Evolutionary conservation across 2,329 filamentous ascomycete species (phyloP), one percentile per base, ranked within the genome.

Genomic region (Dendryphion nanum): DNA sequence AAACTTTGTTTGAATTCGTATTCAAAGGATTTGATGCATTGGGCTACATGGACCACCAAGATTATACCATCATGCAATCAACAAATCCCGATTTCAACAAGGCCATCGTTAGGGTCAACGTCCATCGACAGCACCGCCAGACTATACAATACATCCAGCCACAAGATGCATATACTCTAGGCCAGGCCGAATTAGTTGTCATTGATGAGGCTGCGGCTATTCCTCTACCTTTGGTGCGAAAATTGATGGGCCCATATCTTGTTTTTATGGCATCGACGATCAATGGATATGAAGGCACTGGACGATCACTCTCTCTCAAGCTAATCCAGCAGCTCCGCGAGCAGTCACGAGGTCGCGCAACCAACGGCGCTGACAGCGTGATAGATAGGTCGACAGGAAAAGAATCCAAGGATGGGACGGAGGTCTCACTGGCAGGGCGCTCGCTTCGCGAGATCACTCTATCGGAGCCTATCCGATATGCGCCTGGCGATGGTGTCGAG

Each of bases 221-320:
- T 46, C 93, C 94, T 10, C 70, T 98, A 8, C 93, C 93, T 1
- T 73, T 97, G 3, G 93, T 98, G 6, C 79, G 85, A 53, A 96
- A 96, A 69, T 76, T 98, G 28, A 90, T 98, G 81, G 93, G 93
- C 0, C 91, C 91, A 12, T 98, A 98, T 66, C 75, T 98, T 24
- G 89, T 97, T 6, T 98, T 98, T 69, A 97, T 98, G 93, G 89
- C 94, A 1, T 98, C 93, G 1, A 98, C 93, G 2, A 96, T 98
- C 71, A 97, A 97, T 61, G 93, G 93, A 41, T 98, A 98, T 63
- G 93, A 98, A 71, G 93, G 93, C 40, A 98, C 93, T 5, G 93
- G 93, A 28, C 82, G 93, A 41, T 97, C 93, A 1, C 76, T 98
- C 5, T 97, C 93, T 1, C 73, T 98, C 37, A 98, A 98, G 71